Percentiles rank a stretch among this genome's conserved stretches.
Evolutionary conservation across 208 protist genomes (phyloP).

Genomic region (Trypanosoma cruzi): DNA sequence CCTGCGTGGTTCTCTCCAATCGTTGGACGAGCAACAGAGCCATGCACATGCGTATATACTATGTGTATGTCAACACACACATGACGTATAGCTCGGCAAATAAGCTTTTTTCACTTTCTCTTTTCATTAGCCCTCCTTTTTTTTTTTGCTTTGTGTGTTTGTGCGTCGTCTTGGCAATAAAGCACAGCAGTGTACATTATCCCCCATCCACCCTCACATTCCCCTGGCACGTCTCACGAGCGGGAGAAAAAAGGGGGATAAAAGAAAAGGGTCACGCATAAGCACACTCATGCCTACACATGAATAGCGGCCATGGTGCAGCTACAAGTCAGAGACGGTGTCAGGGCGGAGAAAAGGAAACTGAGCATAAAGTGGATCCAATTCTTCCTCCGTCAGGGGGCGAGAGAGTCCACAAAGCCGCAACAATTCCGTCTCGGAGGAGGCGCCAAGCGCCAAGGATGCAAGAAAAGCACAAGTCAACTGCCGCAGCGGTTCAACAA

Average conservation of each 20-base stretch:
- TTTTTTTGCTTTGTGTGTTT: too few relatives aligned
- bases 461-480: conserved; percentile 82
- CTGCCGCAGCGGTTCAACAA: conserved; percentile 79
- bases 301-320: neutral
- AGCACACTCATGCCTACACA: neutral
- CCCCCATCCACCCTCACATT: neutral
- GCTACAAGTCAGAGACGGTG: conserved; percentile 16
- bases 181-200: neutral
- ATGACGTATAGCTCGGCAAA: too few relatives aligned
- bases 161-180: too few relatives aligned
- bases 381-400: conserved; percentile 59
- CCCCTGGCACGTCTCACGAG: neutral
- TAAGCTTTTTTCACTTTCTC: too few relatives aligned
- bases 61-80: too few relatives aligned
- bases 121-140: too few relatives aligned
- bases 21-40: too few relatives aligned
- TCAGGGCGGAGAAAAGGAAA: conserved; percentile 73
- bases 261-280: too few relatives aligned
- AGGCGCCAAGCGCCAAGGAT: conserved; percentile 59
- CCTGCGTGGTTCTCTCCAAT: too few relatives aligned
- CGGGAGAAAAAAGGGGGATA: neutral
- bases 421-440: conserved; percentile 70
- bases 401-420: conserved; percentile 59
- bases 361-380: conserved; percentile 82
- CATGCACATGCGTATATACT: too few relatives aligned